Base-by-base conservation (phyloP, 169 alveolate species). In the Plasmodium yoelii region DNA sequence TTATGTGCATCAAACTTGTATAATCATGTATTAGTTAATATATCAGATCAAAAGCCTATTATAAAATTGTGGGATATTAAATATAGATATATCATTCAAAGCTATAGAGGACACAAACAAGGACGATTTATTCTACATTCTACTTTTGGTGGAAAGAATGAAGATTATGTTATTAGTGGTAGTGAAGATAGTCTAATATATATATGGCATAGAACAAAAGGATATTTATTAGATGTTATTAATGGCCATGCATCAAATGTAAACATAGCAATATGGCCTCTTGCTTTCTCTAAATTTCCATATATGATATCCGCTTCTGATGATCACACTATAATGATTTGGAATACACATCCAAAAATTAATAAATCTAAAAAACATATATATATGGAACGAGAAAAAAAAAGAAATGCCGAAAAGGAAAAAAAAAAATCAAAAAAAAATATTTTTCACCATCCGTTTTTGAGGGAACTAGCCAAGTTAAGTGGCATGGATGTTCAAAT, bases 141-240 rank as follows among this genome's bases (percentile, higher is more conserved):
- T 6, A 89, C 95, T 10, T 89, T 96, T 44, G 98, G 98, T 42
- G 98, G 98, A 15, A 93, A 92, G 28, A 72, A 74, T 44, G 97
- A 96, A 86, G 88, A 91, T 47, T 95, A 88, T 63, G 96, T 96
- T 24, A 89, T 94, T 61, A 87, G 96, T 67, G 98, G 98, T 28
- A 94, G 97, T 49, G 98, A 96, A 73, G 97, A 96, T 65, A 91
- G 95, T n/a, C 93, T 93, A 87, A 92, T 96, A n/a, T 94, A 94
- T 87, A 94, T 96, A 44, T 96, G 98, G 98, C 94, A 92, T 69
- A 92, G 92, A 77, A 68, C 94, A 0, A 93, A 94, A 87, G 97
- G 97, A 15, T 88, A 93, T 49, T 93, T 94, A 56, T 87, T 94
- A 44, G 89, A 91, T 60, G 95, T 92, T 8, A 84, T 95, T 39